Base-by-base conservation (phyloP, 331 rosid genomes). In the Dryas integrifolia region DNA sequence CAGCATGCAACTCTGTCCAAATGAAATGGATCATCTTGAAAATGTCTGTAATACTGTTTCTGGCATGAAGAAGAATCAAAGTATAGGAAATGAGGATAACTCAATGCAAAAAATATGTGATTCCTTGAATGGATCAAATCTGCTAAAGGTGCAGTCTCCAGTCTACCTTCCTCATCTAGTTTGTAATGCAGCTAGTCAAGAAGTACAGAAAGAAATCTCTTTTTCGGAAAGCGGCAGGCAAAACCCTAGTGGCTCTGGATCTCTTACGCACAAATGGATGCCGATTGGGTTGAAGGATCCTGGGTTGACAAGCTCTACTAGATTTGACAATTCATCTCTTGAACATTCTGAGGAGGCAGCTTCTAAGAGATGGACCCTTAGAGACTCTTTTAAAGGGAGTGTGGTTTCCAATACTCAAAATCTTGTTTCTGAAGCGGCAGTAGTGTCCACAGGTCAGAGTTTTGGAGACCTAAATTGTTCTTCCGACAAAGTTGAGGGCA, bases 221-320 rank as follows among this genome's bases (percentile, higher is more conserved):
- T 67, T 77, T 74, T 80, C 49, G 10, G 96, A 85, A 61, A 72
- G 43, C 81, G 75, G 75, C 59, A 79, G 73, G 53, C 89, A 78
- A 77, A 83, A 41, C 77, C 79, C 45, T 58, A 58, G 82, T 69
- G 58, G 81, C 53, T 83, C 80, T 77, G 85, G 85, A 67, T 79
- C 86, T 65, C 57, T 77, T 55, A 81, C 77, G 30, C 91, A 87
- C 86, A 90, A 85, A 79, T 86, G 98, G 95, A 83, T 92, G 77
- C 96, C 96, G 4, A 74, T 76, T 73, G 88, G 77, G 65, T 77
- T 69, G 59, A 88, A 88, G 82, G 83, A 80, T 82, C 43, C 73
- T 39, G 69, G 83, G 43, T 72, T 74, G 48, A 71, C 77, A 57
- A 76, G 65, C 55, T 85, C 85, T 68, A 18, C 65, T 50, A 78